Conservation (phyloP, 2,329 filamentous ascomycete genomes). For the Paraphoma chrysanthemicola region DNA sequence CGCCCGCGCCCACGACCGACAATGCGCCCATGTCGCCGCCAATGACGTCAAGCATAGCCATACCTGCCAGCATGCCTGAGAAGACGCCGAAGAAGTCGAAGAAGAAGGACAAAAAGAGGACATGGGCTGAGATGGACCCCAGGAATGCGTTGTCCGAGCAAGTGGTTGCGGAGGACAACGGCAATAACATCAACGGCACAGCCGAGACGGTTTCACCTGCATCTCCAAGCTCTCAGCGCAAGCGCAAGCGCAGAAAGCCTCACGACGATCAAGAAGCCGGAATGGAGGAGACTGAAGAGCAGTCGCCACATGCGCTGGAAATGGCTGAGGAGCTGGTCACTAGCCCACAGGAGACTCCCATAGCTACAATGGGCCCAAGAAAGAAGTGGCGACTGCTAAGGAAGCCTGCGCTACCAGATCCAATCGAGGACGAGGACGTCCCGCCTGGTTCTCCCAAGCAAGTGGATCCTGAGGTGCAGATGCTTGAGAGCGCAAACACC, state of each 20-base stretch:
- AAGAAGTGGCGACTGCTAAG: background rate
- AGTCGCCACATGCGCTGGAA: background rate
- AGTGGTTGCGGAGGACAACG: background rate
- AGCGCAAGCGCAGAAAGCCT: background rate
- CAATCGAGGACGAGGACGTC: background rate
- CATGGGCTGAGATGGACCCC: background rate
- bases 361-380: background rate
- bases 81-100: background rate
- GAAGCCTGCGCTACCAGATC: background rate
- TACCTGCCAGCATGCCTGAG: constrained; percentile 8
- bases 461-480: background rate
- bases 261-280: background rate
- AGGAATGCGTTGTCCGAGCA: background rate
- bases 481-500: background rate
- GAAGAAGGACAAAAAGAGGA: constrained; percentile 4
- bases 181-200: background rate
- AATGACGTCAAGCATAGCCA: constrained; percentile 7
- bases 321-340: background rate
- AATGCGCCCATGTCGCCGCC: constrained; percentile 5
- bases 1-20: background rate
- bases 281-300: background rate
- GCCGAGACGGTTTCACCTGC: background rate
- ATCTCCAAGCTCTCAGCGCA: background rate
- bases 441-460: background rate
- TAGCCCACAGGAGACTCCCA: background rate